These are phyloP conservation scores for Venturia pyrina DNA, from an alignment of 2,329 filamentous ascomycete genomes.

Conservation along the genomic window DNA sequence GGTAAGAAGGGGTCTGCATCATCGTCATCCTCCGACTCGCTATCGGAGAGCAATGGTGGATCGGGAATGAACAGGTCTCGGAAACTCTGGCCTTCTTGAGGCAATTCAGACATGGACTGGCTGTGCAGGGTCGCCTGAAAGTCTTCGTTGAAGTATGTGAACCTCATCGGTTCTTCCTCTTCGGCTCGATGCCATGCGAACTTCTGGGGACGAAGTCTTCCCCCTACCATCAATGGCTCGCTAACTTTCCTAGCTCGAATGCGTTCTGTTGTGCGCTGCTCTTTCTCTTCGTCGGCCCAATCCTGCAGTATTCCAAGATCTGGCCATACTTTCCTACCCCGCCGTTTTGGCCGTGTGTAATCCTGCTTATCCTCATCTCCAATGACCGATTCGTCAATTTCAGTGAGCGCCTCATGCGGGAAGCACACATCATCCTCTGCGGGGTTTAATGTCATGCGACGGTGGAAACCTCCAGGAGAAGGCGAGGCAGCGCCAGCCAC, in stretches of 20 bases:
- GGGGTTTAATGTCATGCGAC: conserved; percentile 36
- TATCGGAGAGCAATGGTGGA: conserved; percentile 48
- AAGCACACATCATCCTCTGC: conserved; percentile 90
- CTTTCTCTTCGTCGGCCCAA: conserved; percentile 85
- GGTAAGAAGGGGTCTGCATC: conserved; percentile 24
- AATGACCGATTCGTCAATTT: conserved; percentile 36
- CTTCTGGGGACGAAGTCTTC: conserved; percentile 67
- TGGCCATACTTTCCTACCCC: conserved; percentile 66
- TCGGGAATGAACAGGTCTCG: conserved; percentile 85
- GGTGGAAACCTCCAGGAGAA: conserved; percentile 24
- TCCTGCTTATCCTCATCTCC: conserved; percentile 50
- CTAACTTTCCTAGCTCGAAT: conserved; percentile 83
- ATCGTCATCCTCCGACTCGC: conserved; percentile 56
- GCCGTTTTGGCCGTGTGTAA: conserved; percentile 36
- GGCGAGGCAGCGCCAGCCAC: neutral
- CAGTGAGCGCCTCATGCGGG: conserved; percentile 67
- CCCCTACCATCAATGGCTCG: conserved; percentile 86
- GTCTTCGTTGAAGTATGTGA: conserved; percentile 98
- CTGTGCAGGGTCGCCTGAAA: conserved; percentile 94
- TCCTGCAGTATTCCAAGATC: conserved; percentile 76
- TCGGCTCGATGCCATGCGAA: conserved; percentile 79
- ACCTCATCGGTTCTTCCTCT: conserved; percentile 85
- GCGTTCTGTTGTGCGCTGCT: conserved; percentile 66
- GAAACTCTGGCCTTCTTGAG: conserved; percentile 77
- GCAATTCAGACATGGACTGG: conserved; percentile 84